phyloP scores from a whole-genome alignment of 2,329 filamentous ascomycete genomes.

The Monosporascus sp. region DNA sequence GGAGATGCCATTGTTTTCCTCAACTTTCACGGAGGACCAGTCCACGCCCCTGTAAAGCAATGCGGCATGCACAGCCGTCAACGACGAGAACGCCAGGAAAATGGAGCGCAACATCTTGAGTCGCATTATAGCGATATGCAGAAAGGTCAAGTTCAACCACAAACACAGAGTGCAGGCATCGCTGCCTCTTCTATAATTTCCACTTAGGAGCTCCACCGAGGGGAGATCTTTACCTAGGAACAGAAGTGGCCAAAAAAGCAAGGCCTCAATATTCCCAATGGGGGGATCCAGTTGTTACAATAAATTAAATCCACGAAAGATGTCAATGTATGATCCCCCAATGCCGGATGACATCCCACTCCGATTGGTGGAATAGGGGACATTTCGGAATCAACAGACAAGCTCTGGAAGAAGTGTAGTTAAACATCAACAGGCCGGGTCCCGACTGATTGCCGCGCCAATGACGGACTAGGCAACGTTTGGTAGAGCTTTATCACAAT shows the following conservation, averaged over 20 bases:
- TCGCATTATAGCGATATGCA: neutral
- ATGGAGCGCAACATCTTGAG: slow-evolving; percentile 15
- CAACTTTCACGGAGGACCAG: slow-evolving; percentile 61
- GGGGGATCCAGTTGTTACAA: neutral
- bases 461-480: neutral
- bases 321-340: neutral
- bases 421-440: neutral
- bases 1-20: slow-evolving; percentile 54
- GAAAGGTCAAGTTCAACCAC: too few species aligned
- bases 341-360: too few species aligned
- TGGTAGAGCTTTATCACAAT: neutral
- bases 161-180: neutral
- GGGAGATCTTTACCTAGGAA: neutral
- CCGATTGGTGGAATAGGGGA: too few species aligned
- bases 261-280: too few species aligned
- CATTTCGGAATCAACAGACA: neutral
- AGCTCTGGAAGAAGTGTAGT: neutral
- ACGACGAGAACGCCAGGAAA: slow-evolving; percentile 12
- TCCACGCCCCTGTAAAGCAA: slow-evolving; percentile 63
- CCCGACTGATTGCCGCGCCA: neutral
- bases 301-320: neutral
- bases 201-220: neutral
- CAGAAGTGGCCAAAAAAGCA: neutral
- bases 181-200: neutral
- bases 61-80: slow-evolving; percentile 29